Conservation (phyloP, 164 flowering plant genomes). For the Tetrastigma voinierianum region DNA sequence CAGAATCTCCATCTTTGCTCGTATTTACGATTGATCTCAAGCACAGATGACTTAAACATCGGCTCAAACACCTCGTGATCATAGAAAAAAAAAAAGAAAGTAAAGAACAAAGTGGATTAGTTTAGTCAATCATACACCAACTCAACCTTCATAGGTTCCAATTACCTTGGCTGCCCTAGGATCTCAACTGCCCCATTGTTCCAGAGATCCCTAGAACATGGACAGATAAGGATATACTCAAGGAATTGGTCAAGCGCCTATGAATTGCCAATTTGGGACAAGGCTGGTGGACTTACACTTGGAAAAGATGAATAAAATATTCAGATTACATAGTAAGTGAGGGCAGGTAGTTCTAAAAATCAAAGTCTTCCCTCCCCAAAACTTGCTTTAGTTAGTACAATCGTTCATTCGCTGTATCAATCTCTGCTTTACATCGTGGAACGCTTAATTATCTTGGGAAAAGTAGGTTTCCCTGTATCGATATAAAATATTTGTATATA, state of each 20-base stretch:
- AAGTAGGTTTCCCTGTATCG: no score
- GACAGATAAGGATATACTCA: neutral
- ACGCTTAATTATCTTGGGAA: no score
- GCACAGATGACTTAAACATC: no score
- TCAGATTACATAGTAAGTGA: neutral
- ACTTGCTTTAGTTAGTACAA: neutral
- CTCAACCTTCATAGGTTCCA: constrained; percentile 1
- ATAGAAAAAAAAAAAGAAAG: no score
- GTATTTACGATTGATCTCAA: no score
- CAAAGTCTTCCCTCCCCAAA: neutral
- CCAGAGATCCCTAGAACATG: neutral
- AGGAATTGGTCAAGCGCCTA: no score
- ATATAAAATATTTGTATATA: no score
- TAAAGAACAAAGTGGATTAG: constrained; percentile 7
- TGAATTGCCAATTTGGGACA: neutral
- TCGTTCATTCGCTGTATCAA: neutral
- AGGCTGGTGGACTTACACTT: neutral
- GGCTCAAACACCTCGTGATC: no score
- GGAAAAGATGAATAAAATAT: neutral
- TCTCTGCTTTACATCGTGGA: no score
- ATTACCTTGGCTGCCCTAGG: neutral
- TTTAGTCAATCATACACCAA: constrained; percentile 4
- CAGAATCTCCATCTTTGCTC: no score
- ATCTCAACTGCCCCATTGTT: constrained; percentile 3
- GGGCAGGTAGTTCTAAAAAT: neutral